These are phyloP conservation scores for Ettlia oleoabundans DNA, from an alignment of 139 green algal species.

Conservation along the genomic window DNA sequence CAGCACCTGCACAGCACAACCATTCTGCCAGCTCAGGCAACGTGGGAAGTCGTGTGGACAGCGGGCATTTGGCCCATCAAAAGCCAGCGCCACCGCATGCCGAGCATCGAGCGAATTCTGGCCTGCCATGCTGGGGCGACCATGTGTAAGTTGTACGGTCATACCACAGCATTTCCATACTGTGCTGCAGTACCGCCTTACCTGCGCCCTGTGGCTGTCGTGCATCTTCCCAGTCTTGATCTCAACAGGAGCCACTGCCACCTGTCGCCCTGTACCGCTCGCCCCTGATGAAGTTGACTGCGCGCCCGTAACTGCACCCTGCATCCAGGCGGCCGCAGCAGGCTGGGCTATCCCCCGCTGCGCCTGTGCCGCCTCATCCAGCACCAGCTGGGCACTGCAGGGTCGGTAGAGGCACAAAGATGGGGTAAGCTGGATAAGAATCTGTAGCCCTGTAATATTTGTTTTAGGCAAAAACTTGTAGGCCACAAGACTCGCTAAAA, in stretches of 20 bases:
- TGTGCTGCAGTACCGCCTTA: no score
- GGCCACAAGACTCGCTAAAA: no score
- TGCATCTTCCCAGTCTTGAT: slow-evolving; percentile 90
- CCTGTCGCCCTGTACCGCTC: slow-evolving; percentile 1
- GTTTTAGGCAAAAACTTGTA: no score
- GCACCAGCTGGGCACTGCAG: slow-evolving; percentile 7
- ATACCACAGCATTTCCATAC: no score
- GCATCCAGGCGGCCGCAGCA: not conserved
- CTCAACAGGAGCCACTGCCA: slow-evolving; percentile 86
- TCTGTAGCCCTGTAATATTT: no score
- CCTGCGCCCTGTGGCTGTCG: slow-evolving; percentile 74
- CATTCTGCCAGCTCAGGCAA: no score
- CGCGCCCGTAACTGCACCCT: not conserved
- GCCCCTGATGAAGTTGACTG: slow-evolving; percentile 18
- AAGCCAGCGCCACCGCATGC: no score
- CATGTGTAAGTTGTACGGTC: no score
- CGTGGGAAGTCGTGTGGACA: no score
- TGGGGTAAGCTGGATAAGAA: not conserved
- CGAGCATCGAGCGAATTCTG: no score
- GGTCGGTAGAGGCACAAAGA: not conserved
- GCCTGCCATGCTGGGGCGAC: no score
- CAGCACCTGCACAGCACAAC: slow-evolving; percentile 64
- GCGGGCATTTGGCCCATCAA: no score
- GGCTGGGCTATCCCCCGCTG: slow-evolving; percentile 3
- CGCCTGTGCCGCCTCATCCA: not conserved